Percentiles rank a stretch among this genome's conserved stretches.
Conservation (phyloP, 2,329 filamentous ascomycete species). For the Stagonosporopsis cucurbitacearum region DNA sequence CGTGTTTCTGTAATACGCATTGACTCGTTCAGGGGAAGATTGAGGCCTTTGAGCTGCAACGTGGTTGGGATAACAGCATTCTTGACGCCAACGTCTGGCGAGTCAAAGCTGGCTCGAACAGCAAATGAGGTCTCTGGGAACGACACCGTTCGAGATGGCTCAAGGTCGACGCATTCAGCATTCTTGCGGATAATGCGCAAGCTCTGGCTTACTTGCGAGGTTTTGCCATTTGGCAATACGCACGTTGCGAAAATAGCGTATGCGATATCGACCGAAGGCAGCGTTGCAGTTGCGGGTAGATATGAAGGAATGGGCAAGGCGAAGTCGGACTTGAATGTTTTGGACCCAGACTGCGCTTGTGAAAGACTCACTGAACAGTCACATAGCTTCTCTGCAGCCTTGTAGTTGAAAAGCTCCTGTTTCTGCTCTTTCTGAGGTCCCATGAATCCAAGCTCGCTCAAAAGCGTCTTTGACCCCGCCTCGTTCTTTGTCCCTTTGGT, state of each 20-base stretch:
- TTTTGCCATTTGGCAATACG: background rate
- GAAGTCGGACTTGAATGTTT: slow-evolving; percentile 6
- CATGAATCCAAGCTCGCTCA: slow-evolving; percentile 13
- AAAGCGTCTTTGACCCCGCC: background rate
- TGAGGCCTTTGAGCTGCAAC: slow-evolving; percentile 7
- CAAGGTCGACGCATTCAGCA: background rate
- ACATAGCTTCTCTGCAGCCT: slow-evolving; percentile 9
- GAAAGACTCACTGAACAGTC: background rate
- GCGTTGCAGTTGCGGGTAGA: slow-evolving; percentile 7
- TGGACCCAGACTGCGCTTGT: background rate
- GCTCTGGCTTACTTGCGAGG: background rate
- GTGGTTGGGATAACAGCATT: slow-evolving; percentile 1
- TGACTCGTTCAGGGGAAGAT: background rate
- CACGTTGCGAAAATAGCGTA: slow-evolving; percentile 14
- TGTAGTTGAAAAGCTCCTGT: slow-evolving; percentile 1
- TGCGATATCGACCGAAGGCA: slow-evolving; percentile 4
- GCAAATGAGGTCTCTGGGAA: slow-evolving; percentile 14
- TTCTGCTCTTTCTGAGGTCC: slow-evolving; percentile 11
- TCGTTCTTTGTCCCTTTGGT: background rate
- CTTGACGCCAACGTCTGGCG: background rate
- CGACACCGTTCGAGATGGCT: slow-evolving; percentile 11
- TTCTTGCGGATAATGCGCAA: slow-evolving; percentile 1
- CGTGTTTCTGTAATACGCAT: slow-evolving; percentile 15
- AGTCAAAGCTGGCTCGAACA: slow-evolving; percentile 7
- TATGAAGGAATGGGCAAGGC: slow-evolving; percentile 3